Conservation (phyloP, 805 yeast genomes). For the Barnettozyma siamensis region DNA sequence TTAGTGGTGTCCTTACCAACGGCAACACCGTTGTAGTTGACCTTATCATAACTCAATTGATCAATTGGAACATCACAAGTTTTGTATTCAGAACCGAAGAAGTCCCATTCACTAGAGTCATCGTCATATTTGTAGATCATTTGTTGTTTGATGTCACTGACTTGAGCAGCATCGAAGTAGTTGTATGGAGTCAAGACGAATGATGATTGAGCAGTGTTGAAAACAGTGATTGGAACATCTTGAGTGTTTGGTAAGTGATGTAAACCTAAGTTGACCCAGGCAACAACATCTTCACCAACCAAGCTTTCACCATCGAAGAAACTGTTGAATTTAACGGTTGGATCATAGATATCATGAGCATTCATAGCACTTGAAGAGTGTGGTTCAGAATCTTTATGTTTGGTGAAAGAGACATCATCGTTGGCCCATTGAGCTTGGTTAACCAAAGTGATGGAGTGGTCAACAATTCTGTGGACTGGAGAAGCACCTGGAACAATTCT, state of each 20-base stretch:
- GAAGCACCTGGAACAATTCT: constrained; percentile 21
- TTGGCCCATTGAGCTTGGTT: constrained; percentile 24
- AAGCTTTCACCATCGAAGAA: constrained; percentile 25
- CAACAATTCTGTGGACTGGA: constrained; percentile 19
- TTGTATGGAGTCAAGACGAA: constrained; percentile 25
- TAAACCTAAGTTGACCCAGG: constrained; percentile 26
- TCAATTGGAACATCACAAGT: constrained; percentile 16
- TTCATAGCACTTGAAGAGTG: constrained; percentile 20
- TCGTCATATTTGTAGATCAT: constrained; percentile 20
- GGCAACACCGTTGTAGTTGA: constrained; percentile 20
- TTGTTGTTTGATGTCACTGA: constrained; percentile 22
- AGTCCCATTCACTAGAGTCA: constrained; percentile 21
- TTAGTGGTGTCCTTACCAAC: constrained; percentile 22
- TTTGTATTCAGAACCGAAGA: constrained; percentile 18
- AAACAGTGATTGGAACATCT: constrained; percentile 27
- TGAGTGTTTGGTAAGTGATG: constrained; percentile 28
- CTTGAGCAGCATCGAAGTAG: constrained; percentile 23
- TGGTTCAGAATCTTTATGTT: constrained; percentile 24
- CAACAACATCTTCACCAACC: constrained; percentile 25
- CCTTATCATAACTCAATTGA: constrained; percentile 12
- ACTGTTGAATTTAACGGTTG: constrained; percentile 18
- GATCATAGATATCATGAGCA: constrained; percentile 21
- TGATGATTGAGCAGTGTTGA: constrained; percentile 22
- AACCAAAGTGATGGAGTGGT: constrained; percentile 13
- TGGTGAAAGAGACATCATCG: constrained; percentile 19